Evolutionary conservation across 345 rosid genomes (phyloP), one percentile per base, ranked within the genome.

Genomic region (Microcos paniculata): DNA sequence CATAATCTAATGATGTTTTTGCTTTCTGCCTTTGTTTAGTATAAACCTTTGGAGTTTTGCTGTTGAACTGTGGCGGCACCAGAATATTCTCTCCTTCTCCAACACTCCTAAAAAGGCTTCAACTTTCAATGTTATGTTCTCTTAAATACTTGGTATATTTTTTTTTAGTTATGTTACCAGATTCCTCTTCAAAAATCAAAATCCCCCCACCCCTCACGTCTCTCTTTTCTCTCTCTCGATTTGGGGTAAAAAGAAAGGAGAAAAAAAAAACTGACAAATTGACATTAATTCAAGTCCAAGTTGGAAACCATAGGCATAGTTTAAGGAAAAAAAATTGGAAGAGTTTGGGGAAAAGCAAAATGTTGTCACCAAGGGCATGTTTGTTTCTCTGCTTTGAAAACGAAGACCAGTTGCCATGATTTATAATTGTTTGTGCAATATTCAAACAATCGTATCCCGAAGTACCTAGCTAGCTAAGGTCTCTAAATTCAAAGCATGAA

Each of bases 41-140:
- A 76, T 82, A 30, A 53, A 53, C 24, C 75, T 85, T 90, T 96
- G 98, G 91, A 87, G 62, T 87, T 90, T 91, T 80, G 93, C 81
- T 82, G 91, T 96, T 96, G 92, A 88, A 89, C 94, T 82, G 67
- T 87, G 84, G 90, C 90, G 87, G 87, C 91, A 80, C 82, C 74
- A 80, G 99, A 96, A 96, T 96, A 96, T 96, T 93, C 99, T 90
- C 91, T 76, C 88, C 85, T 62, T 77, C 88, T 70, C 86, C 90
- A 81, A 84, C 84, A 73, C 89, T 74, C 76, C 58, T 26, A 70
- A 78, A 74, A 67, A 64, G 81, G 80, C 80, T 66, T 82, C 93
- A 73, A 74, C 80, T 89, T 87, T 85, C 88, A 75, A 85, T 82
- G n/a, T n/a, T n/a, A n/a, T n/a, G n/a, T n/a, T n/a, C n/a, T n/a